phyloP scores from a whole-genome alignment of 2,329 filamentous ascomycete species.

The Pseudocercospora musae region DNA sequence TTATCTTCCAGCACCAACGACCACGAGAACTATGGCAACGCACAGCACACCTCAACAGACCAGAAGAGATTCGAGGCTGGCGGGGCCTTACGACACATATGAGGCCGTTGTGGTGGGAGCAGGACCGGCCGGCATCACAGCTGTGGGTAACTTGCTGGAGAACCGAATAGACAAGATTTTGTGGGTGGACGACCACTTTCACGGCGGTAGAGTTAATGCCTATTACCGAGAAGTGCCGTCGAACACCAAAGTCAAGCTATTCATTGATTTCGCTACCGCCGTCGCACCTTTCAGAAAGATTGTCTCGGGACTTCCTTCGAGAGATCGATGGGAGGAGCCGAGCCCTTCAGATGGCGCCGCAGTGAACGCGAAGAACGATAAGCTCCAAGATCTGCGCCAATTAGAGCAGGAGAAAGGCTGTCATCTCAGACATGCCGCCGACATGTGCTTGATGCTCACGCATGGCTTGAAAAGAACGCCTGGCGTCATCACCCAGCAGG shows the following conservation, averaged over 20 bases:
- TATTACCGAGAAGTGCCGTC: conserved; percentile 61
- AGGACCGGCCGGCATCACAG: conserved; percentile 58
- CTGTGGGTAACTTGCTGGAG: conserved; percentile 60
- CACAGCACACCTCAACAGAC: conserved; percentile 1
- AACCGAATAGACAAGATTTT: conserved; percentile 50
- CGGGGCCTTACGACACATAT: conserved; percentile 32
- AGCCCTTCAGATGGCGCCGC: conserved; percentile 27
- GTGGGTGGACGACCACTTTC: conserved; percentile 59
- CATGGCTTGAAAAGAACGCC: conserved; percentile 44
- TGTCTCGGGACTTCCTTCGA: conserved; percentile 43
- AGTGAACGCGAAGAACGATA: conserved; percentile 44
- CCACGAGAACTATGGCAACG: conserved; percentile 12
- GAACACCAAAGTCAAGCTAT: conserved; percentile 61
- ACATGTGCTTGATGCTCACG: conserved; percentile 51
- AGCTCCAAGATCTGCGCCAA: conserved; percentile 51
- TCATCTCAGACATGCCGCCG: conserved; percentile 55
- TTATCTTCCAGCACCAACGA: neutral
- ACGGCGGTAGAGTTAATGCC: conserved; percentile 42
- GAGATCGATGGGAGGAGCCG: conserved; percentile 29
- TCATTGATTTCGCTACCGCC: conserved; percentile 56
- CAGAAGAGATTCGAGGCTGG: conserved; percentile 17
- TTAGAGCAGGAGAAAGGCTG: conserved; percentile 58
- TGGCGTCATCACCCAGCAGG: conserved; percentile 40
- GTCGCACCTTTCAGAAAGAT: conserved; percentile 53
- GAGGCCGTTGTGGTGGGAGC: conserved; percentile 58